Evolutionary conservation across 495 filamentous ascomycete genomes (phyloP), one percentile per base, ranked within the genome.

Genomic region (Aspergillus steynii): DNA sequence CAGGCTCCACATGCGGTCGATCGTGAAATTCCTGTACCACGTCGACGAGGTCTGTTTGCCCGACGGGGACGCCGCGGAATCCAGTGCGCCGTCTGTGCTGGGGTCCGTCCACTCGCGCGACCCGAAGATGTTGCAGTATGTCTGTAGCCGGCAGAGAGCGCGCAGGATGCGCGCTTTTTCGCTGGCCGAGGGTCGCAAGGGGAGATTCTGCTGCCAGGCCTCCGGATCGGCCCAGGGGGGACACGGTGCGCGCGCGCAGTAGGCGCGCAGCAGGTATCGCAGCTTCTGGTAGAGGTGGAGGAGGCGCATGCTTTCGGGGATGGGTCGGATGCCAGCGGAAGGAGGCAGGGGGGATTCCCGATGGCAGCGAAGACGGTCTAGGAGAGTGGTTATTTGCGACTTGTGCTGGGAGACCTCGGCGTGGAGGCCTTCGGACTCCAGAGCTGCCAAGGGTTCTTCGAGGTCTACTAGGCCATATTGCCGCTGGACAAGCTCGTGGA

Each of bases 101-200:
- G 6, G 4, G 3, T 58, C 59, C 10, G 46, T n/a, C 56, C 53
- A 66, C 45, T 66, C 63, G 26, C 59, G 55, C 10, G 51, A 45
- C 15, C 63, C 63, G 51, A 66, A 61, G 34, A 66, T 59, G 52
- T 66, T 61, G 56, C 54, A 62, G 47, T 62, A 61, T 10, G 60
- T 66, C 49, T 66, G 60, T 5, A 66, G 52, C 20, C 63, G 63
- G 42, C 60, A 66, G n/a, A 66, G 60, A n/a, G 63, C 60, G 25
- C 62, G 55, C n/a, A 66, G 53, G 27, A 66, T 51, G 2, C 63
- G 63, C 2, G 45, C 51, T 25, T 52, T 56, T 53, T 63, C 61
- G 7, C 49, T 59, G 25, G 42, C 25, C 47, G 61, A 58, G 9
- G 53, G 50, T 20, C 25, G 49, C 29, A 50, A 3, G n/a, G 61